Conservation (phyloP, 116 monocot genomes). For the Posidonia oceanica region DNA sequence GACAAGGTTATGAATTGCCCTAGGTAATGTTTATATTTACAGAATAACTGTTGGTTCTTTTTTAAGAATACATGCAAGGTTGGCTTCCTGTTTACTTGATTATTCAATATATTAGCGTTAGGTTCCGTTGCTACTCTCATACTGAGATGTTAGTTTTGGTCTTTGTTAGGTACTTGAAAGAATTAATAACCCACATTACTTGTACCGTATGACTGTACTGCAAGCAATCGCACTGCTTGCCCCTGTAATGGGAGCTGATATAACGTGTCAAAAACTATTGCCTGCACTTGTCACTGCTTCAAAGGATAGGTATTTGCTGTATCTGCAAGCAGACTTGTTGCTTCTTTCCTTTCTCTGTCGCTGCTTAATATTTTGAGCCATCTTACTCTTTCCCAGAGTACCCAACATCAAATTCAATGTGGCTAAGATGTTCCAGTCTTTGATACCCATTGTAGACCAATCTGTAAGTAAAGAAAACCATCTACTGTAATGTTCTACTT, state of each 20-base stretch:
- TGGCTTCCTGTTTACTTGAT: no score
- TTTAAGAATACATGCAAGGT: no score
- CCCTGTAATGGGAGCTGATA: slow-evolving; percentile 65
- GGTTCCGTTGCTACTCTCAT: no score
- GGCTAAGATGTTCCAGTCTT: slow-evolving; percentile 66
- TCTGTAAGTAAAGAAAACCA: slow-evolving; percentile 32
- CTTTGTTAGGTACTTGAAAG: slow-evolving; percentile 48
- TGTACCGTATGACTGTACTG: slow-evolving; percentile 79
- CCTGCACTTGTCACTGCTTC: slow-evolving; percentile 52
- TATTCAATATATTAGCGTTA: no score
- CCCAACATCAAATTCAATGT: slow-evolving; percentile 92
- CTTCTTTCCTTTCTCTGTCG: no score
- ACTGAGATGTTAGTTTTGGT: no score
- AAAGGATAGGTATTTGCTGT: slow-evolving; percentile 43
- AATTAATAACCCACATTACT: slow-evolving; percentile 56
- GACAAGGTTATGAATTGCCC: no score
- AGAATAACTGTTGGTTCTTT: no score
- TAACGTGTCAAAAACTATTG: slow-evolving; percentile 60
- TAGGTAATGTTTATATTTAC: no score
- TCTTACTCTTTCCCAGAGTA: slow-evolving; percentile 36
- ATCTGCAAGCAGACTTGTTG: no score
- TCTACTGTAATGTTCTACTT: no score
- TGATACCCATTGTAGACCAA: slow-evolving; percentile 47
- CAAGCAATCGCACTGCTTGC: slow-evolving; percentile 73
- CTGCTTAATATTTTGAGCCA: not conserved